Evolutionary conservation across 202 grass and related monocot species (phyloP).

Genomic region (Panicum hallii): DNA sequence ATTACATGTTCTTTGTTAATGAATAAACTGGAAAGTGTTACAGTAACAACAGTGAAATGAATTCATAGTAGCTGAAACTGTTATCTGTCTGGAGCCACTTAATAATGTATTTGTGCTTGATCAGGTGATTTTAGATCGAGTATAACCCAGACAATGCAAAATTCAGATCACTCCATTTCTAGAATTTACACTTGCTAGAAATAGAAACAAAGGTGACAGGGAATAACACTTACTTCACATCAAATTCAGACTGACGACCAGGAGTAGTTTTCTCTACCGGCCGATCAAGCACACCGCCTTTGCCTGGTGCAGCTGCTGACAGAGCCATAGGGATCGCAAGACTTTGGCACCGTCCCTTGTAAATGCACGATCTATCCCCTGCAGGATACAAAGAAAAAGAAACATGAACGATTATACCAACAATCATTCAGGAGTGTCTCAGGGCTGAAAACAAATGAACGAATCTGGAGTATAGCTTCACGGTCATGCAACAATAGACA

Average conservation of each 20-base stretch:
- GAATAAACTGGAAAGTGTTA: not conserved
- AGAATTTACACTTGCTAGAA: not conserved
- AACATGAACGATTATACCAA: slow-evolving; percentile 3
- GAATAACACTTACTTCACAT: slow-evolving; percentile 68
- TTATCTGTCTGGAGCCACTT: slow-evolving; percentile 9
- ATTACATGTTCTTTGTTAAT: not conserved
- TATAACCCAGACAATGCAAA: not conserved
- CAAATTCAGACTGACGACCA: slow-evolving; percentile 87
- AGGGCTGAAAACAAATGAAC: slow-evolving; percentile 19
- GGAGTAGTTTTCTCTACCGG: slow-evolving; percentile 88
- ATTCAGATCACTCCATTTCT: not conserved
- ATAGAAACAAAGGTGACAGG: not conserved
- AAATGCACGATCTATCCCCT: slow-evolving; percentile 66
- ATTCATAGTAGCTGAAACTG: slow-evolving; percentile 1
- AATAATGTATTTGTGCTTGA: slow-evolving; percentile 19
- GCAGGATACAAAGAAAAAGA: slow-evolving; percentile 38
- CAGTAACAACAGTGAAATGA: slow-evolving; percentile 29
- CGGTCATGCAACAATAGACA: not conserved
- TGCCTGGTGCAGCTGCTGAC: slow-evolving; percentile 73
- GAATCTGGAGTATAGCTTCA: not conserved
- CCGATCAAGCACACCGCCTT: slow-evolving; percentile 90
- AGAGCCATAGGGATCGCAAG: slow-evolving; percentile 58
- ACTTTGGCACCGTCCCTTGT: slow-evolving; percentile 55
- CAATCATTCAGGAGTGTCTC: not conserved
- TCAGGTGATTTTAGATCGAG: not conserved